Conservation (phyloP, 306 rosid species). For the Astragalus membranaceus region DNA sequence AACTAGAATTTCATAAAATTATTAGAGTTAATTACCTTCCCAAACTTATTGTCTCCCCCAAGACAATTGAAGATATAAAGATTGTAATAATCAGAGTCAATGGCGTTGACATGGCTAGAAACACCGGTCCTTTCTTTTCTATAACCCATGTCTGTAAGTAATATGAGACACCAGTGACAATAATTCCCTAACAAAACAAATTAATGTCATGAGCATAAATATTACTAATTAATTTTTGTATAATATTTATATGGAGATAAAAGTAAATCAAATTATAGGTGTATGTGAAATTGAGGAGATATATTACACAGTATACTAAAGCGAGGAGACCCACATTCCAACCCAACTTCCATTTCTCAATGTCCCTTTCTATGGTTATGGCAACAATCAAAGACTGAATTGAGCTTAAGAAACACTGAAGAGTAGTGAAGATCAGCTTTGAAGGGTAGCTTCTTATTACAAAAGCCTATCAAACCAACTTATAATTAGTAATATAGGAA, state of each 20-base stretch:
- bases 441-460: constrained; percentile 53
- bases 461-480: constrained; percentile 28
- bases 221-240: background rate
- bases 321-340: constrained; percentile 61
- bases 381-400: constrained; percentile 54
- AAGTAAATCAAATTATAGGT: background rate
- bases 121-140: constrained; percentile 74
- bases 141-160: constrained; percentile 66
- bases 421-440: constrained; percentile 53
- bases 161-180: constrained; percentile 61
- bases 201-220: background rate
- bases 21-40: constrained; percentile 51
- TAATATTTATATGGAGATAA: background rate
- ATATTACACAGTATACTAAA: constrained; percentile 63
- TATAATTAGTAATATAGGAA: too few species aligned
- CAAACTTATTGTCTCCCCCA: constrained; percentile 48
- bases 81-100: constrained; percentile 51
- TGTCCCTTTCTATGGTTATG: constrained; percentile 51
- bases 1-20: too few species aligned
- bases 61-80: constrained; percentile 36
- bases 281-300: background rate
- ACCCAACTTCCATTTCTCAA: constrained; percentile 58
- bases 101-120: constrained; percentile 69
- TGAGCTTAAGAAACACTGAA: constrained; percentile 51
- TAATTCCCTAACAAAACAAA: constrained; percentile 42